phyloP scores from a whole-genome alignment of 192 early-diverging fungal genomes.

The Cladochytrium replicatum region DNA sequence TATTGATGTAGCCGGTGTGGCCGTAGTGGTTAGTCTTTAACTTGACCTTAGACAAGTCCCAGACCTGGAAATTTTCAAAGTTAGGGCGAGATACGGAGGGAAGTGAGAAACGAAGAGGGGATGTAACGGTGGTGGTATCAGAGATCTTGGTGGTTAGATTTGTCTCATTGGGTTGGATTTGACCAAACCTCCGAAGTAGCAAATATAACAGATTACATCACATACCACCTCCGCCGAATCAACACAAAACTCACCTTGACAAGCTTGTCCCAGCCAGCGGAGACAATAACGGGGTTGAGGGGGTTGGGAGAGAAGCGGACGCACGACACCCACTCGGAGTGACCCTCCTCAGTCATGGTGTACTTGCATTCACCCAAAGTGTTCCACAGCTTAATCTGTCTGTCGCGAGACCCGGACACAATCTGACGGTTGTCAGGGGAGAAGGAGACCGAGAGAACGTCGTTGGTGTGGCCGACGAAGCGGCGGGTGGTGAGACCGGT shows the following conservation, averaged over 20 bases:
- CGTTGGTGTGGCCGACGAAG: conserved; percentile 95
- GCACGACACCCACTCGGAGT: conserved; percentile 98
- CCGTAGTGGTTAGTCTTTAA: conserved; percentile 98
- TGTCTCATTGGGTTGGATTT: conserved; percentile 38
- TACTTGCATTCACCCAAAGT: conserved; percentile 99
- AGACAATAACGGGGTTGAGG: conserved; percentile 93
- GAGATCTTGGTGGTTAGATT: conserved; percentile 19
- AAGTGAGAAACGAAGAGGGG: not conserved
- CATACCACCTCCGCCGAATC: not conserved
- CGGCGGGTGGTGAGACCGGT: conserved; percentile 90
- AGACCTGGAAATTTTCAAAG: conserved; percentile 55
- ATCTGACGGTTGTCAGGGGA: conserved; percentile 99
- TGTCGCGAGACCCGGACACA: conserved; percentile 96
- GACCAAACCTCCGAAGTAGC: conserved; percentile 36
- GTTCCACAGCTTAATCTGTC: conserved; percentile 99
- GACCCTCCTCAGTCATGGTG: conserved; percentile 92
- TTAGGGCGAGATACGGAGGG: conserved; percentile 1
- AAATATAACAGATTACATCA: conserved; percentile 21
- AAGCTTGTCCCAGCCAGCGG: conserved; percentile 98
- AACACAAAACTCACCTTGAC: conserved; percentile 75
- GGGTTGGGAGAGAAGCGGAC: conserved; percentile 99
- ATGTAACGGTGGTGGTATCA: conserved; percentile 13
- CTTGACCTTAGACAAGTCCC: conserved; percentile 98
- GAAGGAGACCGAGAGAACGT: conserved; percentile 98
- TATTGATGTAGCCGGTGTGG: conserved; percentile 96